These are phyloP conservation scores for Ilyonectria sp. DNA, from an alignment of 2,329 filamentous ascomycete species.

Conservation along the genomic window DNA sequence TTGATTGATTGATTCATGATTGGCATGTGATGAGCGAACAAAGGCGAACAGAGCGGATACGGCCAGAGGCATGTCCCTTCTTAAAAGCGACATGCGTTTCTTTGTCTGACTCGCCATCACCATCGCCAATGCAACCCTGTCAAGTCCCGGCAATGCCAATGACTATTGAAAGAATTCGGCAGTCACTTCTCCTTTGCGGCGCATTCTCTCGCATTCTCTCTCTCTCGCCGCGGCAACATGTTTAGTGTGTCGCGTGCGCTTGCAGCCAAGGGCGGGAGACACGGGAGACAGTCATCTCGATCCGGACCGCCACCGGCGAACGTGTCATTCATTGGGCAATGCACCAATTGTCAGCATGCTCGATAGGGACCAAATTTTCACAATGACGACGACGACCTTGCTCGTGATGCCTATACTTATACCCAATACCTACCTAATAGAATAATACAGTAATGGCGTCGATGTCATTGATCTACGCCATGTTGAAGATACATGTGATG, in stretches of 20 bases:
- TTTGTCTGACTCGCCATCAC: no score
- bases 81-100: no score
- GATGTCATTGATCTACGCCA: no score
- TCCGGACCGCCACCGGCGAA: not conserved
- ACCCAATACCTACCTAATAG: no score
- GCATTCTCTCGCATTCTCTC: not conserved
- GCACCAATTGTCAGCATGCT: no score
- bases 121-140: not conserved
- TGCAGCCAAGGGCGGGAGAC: not conserved
- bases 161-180: not conserved
- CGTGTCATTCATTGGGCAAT: no score
- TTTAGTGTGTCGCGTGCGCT: not conserved
- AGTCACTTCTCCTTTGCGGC: not conserved
- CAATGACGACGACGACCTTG: no score
- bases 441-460: no score
- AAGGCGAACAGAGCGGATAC: not conserved
- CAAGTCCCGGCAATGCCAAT: not conserved
- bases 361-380: no score
- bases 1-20: not conserved
- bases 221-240: not conserved
- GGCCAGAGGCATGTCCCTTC: no score
- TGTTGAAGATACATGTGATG: no score
- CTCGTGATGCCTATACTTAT: no score
- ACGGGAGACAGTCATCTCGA: not conserved
- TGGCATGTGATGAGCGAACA: not conserved